These are phyloP conservation scores for Ceratocystis lukuohia DNA, from an alignment of 2,329 filamentous ascomycete species.

Conservation along the genomic window DNA sequence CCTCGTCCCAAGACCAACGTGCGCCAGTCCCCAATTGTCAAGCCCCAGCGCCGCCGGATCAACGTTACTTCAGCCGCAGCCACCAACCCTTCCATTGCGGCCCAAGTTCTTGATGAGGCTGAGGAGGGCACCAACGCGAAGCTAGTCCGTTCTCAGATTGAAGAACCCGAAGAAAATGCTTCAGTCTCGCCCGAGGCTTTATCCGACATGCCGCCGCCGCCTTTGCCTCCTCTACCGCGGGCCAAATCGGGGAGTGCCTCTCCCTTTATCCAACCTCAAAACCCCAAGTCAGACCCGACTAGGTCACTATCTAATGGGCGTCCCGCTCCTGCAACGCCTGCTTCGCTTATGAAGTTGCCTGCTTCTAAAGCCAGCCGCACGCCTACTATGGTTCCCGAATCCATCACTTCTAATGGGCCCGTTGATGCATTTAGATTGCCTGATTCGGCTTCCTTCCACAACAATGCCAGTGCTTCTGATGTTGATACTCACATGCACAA, in stretches of 20 bases:
- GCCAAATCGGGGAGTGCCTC: constrained; percentile 52
- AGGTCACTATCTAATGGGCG: constrained; percentile 11
- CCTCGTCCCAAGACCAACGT: constrained; percentile 38
- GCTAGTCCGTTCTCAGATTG: constrained; percentile 26
- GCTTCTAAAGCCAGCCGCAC: constrained; percentile 33
- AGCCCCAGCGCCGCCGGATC: constrained; percentile 45
- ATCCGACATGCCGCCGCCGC: constrained; percentile 51
- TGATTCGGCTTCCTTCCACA: constrained; percentile 41
- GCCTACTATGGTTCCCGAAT: not conserved
- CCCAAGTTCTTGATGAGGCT: constrained; percentile 42
- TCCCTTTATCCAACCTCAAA: constrained; percentile 50
- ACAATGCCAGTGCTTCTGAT: constrained; percentile 30
- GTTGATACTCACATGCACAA: constrained; percentile 13
- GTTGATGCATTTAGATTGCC: constrained; percentile 46
- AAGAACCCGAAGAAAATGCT: constrained; percentile 49
- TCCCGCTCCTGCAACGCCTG: constrained; percentile 58
- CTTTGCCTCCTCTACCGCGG: constrained; percentile 42
- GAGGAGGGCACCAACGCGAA: constrained; percentile 26
- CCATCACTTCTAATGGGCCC: not conserved
- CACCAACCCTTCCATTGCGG: constrained; percentile 42
- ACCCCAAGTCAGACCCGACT: constrained; percentile 23
- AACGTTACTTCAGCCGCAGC: constrained; percentile 24
- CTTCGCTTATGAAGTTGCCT: constrained; percentile 70
- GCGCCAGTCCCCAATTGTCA: constrained; percentile 60
- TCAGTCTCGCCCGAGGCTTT: constrained; percentile 52